Evolutionary conservation across 2,329 filamentous ascomycete species (phyloP), one percentile per base, ranked within the genome.

Genomic region (Cladosporium halotolerans): DNA sequence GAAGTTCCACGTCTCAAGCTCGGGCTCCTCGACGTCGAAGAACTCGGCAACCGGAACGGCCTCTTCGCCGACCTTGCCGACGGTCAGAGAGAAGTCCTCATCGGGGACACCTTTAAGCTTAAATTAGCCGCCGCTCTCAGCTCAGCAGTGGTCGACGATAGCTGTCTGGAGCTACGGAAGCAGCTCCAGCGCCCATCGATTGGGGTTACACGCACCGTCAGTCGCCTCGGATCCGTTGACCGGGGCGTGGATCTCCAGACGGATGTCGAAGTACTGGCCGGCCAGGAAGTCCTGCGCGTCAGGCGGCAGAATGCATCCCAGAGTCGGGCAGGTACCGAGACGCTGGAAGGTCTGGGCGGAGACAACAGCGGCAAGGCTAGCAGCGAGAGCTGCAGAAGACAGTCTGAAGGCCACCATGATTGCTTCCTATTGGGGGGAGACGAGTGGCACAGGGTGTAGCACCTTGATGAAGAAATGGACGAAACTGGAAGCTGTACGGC

Each of bases 191-290:
- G 23, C 23, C 23, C 7, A 5, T 28, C 23, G 23, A 7, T 7
- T 28, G 8, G 40, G 16, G 10, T 23, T 2, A 28, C 23, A 38
- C 48, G 11, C 45, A 49, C 65, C 64, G 49, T 65, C 80, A 57
- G 82, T 87, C n/a, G 84, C 84, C 70, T 93, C 87, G 36, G 85
- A 87, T 59, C 89, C 88, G 69, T 93, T 93, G 66, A 65, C 59
- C 36, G 58, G 64, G 13, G 63, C 63, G 51, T 85, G 77, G 31
- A 93, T 81, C 69, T 93, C 88, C 55, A 92, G 79, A 55, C 88
- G 84, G 58, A 95, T 84, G 67, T 93, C 89, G 65, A 93, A 93
- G 68, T 81, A 85, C 72, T 93, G 88, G 10, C 88, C 88, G 4
- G 88, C 84, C 1, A 95, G 79, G 72, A 93, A 93, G 64, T 93